phyloP scores from a whole-genome alignment of 371 early-diverging fungal genomes.

The Smittium culicis region DNA sequence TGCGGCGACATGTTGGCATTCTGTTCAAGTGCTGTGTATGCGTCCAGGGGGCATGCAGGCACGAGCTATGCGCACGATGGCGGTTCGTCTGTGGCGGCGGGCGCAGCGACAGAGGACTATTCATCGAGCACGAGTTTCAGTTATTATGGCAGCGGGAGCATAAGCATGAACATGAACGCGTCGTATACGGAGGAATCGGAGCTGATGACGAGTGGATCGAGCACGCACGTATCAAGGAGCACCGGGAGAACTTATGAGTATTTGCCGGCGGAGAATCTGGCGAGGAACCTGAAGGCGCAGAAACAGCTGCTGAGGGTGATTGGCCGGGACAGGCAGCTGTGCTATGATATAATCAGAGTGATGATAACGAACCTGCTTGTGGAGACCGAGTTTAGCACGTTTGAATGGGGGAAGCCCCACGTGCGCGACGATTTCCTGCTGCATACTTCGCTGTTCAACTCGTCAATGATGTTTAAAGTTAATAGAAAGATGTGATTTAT shows the following conservation, averaged over 20 bases:
- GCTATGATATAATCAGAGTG: not conserved
- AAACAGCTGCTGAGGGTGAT: not conserved
- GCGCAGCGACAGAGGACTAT: too few species aligned
- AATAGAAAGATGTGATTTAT: too few species aligned
- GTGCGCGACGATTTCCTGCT: slow-evolving; percentile 2
- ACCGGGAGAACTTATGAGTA: not conserved
- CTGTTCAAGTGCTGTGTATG: slow-evolving; percentile 7
- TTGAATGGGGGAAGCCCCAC: slow-evolving; percentile 9
- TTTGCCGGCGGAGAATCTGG: not conserved
- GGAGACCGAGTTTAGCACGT: slow-evolving; percentile 1
- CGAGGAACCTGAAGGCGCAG: not conserved
- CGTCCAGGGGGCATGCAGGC: not conserved
- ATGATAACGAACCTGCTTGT: not conserved
- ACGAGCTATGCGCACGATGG: not conserved
- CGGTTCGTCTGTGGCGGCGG: not conserved
- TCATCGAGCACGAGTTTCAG: too few species aligned
- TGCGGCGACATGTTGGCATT: not conserved
- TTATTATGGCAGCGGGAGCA: too few species aligned
- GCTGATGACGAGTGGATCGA: not conserved
- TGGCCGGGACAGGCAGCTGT: not conserved
- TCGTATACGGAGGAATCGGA: too few species aligned
- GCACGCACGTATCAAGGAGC: not conserved
- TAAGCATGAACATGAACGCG: too few species aligned
- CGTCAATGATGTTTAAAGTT: slow-evolving; percentile 10
- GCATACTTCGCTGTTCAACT: slow-evolving; percentile 2